These are phyloP conservation scores for Sclerotinia nivalis DNA, from an alignment of 2,329 filamentous ascomycete genomes.

Conservation along the genomic window DNA sequence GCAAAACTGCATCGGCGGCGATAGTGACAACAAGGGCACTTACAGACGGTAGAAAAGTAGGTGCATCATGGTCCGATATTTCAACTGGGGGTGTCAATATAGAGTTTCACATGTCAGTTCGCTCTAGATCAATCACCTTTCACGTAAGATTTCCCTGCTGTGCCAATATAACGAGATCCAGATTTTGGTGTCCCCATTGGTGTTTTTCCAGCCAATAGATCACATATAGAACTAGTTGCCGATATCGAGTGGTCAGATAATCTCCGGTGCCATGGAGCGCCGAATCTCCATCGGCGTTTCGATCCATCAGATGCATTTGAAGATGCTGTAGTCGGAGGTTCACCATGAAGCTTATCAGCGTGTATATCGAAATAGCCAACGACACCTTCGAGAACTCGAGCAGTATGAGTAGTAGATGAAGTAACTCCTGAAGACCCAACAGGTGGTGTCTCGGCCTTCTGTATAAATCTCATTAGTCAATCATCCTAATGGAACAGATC, in stretches of 20 bases:
- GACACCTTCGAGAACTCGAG: conserved; percentile 34
- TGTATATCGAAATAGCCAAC: conserved; percentile 30
- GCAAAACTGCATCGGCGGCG: background rate
- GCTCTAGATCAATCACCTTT: conserved; percentile 27
- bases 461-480: conserved; percentile 8
- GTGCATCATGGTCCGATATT: conserved; percentile 32
- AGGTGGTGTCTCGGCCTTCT: conserved; percentile 4
- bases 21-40: conserved; percentile 20
- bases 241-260: conserved; percentile 38
- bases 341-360: background rate
- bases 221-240: conserved; percentile 38
- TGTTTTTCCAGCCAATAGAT: conserved; percentile 37
- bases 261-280: conserved; percentile 40
- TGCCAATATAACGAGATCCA: conserved; percentile 26
- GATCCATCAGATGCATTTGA: conserved; percentile 19
- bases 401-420: conserved; percentile 31
- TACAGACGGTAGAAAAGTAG: conserved; percentile 39
- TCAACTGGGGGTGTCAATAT: conserved; percentile 31
- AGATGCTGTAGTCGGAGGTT: background rate
- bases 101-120: background rate
- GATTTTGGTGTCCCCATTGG: conserved; percentile 36
- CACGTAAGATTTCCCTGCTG: conserved; percentile 28
- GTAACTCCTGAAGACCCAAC: conserved; percentile 7
- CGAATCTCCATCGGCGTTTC: conserved; percentile 31
- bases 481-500: background rate